Base-by-base conservation (phyloP, 495 filamentous ascomycete species). In the Penicillium verhagenii region DNA sequence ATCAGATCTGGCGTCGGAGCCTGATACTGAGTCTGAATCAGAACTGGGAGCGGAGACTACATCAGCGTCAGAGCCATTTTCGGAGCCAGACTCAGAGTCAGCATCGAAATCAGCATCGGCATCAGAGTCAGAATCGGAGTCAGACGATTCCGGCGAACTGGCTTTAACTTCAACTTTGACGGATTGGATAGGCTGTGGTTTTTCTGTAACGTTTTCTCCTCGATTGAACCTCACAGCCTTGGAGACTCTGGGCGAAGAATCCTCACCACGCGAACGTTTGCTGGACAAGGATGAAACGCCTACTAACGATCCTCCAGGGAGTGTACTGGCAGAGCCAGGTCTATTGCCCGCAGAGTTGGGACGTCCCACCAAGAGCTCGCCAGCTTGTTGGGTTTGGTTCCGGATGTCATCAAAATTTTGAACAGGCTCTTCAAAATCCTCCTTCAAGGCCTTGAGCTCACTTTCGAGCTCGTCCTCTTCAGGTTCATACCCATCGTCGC, bases 381-480 rank as follows among this genome's bases (percentile, higher is more conserved):
- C 28, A 6, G 44, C 16, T 10, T 26, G 42, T 29, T 48, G 46
- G 20, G 40, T 50, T 35, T 68, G 59, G 21, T 52, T 55, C 5
- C 54, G 58, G n/a, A 56, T 48, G 29, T 67, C 56, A 16, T 62
- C 44, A 16, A 67, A 58, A 7, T 65, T 59, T 47, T 68, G 52
- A 11, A 40, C 52, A 14, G 69, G 57, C 20, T 62, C 55, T 35
- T 77, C 65, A 51, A 74, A 67, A 21, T 79, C 76, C 7, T 72
- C 71, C 37, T 70, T 72, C 23, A 80, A 61, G 37, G 66, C 76
- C 46, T 73, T 58, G 11, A 81, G 45, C 28, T 81, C 79, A 20
- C 69, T 71, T 24, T 64, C 65, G 16, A 79, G 49, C 29, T 78
- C 75, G 3, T 66, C 66, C 14, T 70, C 33, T 16, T 35, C 33